Base-by-base conservation (phyloP, 1,284 basidiomycete genomes). In the Mycosarcoma mackinlayi region DNA sequence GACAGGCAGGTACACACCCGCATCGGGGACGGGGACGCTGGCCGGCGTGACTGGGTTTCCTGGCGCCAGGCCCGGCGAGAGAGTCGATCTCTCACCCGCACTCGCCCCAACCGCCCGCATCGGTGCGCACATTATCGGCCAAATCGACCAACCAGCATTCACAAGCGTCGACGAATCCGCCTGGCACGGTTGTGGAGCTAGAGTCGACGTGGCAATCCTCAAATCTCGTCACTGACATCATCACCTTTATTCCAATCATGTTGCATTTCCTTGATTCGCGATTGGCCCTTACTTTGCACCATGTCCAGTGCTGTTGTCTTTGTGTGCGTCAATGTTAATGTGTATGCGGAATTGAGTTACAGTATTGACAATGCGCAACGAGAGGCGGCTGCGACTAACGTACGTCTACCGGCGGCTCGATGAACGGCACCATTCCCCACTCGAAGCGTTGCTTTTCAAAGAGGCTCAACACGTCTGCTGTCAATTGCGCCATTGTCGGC, bases 351-450 rank as follows among this genome's bases (percentile, higher is more conserved):
- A 1, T 24, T 3, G 23, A 24, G 2, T n/a, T 25, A 14, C 6
- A 18, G 13, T 30, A 27, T 28, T 42, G 3, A 13, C 4, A 25
- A 25, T 14, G 23, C 2, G 16, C 16, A 18, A 11, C 27, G 11
- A 9, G 14, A n/a, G n/a, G n/a, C n/a, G n/a, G n/a, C n/a, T n/a
- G n/a, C n/a, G n/a, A 14, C 40, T 48, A 72, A 18, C 69, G 69
- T 6, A 73, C 70, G 35, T 68, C 65, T 16, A 73, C 46, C 18
- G 70, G 65, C 6, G 70, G 70, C 16, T 68, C 70, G 13, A 73
- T 48, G 7, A 61, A 46, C 9, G 70, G 70, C 18, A 68, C 37
- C 14, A 18, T n/a, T 0, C 65, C 70, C 70, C 70, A 73, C 14
- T 45, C 53, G 37, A 73, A 73, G 1, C 9, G 4, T 3, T 68